Evolutionary conservation across 2,329 filamentous ascomycete species (phyloP), one percentile per base, ranked within the genome.

Genomic region (Cercospora beticola): DNA sequence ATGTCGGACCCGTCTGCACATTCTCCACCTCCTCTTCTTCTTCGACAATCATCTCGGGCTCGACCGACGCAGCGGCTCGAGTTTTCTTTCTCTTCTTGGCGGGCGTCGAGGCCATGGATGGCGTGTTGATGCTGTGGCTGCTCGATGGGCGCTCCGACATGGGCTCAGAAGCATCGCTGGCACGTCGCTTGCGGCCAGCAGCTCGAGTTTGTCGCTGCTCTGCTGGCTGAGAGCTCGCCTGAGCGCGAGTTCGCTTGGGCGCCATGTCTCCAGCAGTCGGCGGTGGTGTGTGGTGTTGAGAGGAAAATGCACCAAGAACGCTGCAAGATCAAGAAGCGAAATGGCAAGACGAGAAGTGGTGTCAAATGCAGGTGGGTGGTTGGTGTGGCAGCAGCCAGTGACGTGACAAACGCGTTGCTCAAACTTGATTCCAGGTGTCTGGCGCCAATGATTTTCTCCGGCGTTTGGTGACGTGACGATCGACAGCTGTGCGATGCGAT

Each of bases 1-100:
- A 62, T 18, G 56, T 36, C 10, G 65, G 66, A 7, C 23, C 28
- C 23, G 28, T 14, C 33, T 5, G 31, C 18, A 58, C 14, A 3
- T 63, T 68, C 23, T 68, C 70, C 0, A 62, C 66, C 28, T 66
- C 60, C 67, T 75, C 66, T 31, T 75, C 76, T 14, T 71, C 71
- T 66, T 75, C 75, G 9, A 74, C 68, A 31, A 78, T 76, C 16
- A 71, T 69, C 28, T 74, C 73, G 4, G 71, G 69, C 67, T 76
- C 74, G 12, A 68, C 68, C 21, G 72, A 71, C 10, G 70, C 67
- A 16, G 73, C 68, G 12, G 66, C 62, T 31, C 68, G 69, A 33
- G 61, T 64, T 60, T 72, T 75, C 65, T 70, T 73, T 64, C 70
- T 70, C 57, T 73, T 72, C 70, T 76, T 76, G 21, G 71, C 70